Evolutionary conservation across 2,329 filamentous ascomycete genomes (phyloP), one percentile per base, ranked within the genome.

Genomic region (Pseudodiploospora longispora): DNA sequence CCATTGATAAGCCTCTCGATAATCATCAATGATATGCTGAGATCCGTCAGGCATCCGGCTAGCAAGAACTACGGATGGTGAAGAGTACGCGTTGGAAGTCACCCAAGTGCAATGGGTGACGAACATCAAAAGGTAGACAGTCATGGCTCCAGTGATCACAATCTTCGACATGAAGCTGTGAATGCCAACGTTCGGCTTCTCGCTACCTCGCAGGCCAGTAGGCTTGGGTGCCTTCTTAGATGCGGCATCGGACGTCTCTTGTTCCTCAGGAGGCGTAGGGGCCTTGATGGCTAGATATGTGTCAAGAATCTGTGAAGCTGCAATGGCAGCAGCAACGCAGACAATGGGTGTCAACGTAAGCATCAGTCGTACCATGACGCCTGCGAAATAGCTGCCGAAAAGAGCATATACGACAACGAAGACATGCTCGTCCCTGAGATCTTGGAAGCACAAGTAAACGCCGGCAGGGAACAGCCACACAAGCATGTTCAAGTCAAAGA

Each of bases 351-450:
- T 98, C 55, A 98, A 72, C 1, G 93, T 98, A 50, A 98, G 79
- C 93, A 98, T 98, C 58, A 98, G 74, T 69, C 93, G 89, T 49
- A 98, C 93, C 93, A 98, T 98, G 69, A 98, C 94, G 63, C 93
- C 93, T 27, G 94, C 88, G 59, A 98, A 98, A 74, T 98, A 98
- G 68, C 88, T 96, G 53, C 88, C 87, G 52, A 97, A 84, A 38
- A 98, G 81, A n/a, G 90, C 82, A 63, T 98, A 98, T 54, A 97
- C 94, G 58, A 98, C 85, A 56, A 98, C 80, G 61, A 98, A 98
- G 49, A 98, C 91, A 61, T 98, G 93, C 74, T 98, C 90, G 60
- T 98, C 94, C 56, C 81, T 83, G 47, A 98, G 80, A 51, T 85
- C 83, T 63, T 89, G 85, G 82, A 97, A 98, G 74, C 90, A 96